Evolutionary conservation across 2,329 filamentous ascomycete species (phyloP), one percentile per base, ranked within the genome.

Genomic region (Byssochlamys sp.): DNA sequence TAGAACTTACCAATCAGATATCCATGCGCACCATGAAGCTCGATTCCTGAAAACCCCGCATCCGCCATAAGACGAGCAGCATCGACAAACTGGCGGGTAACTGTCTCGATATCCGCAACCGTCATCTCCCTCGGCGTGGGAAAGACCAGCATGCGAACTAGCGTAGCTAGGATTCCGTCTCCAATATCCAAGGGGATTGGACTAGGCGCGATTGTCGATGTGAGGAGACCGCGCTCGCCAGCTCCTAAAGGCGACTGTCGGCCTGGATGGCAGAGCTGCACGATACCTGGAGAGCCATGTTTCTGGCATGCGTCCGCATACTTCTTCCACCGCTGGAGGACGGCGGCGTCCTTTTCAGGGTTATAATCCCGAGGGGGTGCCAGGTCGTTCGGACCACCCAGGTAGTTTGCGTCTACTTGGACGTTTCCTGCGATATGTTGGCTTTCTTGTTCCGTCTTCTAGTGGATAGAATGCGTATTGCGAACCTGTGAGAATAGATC

Each of bases 71-170:
- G 64, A 4, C 75, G 73, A 0, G 84, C 84, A 0, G 76, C 77
- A 26, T 75, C 69, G 0, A 79, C 79, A 59, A 86, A 87, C 51
- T 78, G 75, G 5, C 67, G 63, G 7, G 84, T 75, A 0, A 82
- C 78, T 0, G 74, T 70, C 19, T 79, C 71, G 50, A 87, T 84
- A 45, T 87, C 84, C 0, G 67, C 66, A 0, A 68, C 28, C 0
- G 74, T 80, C 80, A 87, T 83, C 55, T 78, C 84, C 51, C 78
- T 76, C 0, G 84, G 84, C 0, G 76, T 79, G 2, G 81, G 80
- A 58, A 74, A 73, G 1, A 65, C 58, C 25, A 74, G 29, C 28
- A 57, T 55, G 26, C 64, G 62, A 26, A 69, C 28, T 4, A 69
- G n/a, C 0, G 69, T 69, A 28, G 77, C 71, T 5, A 75, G 28